Base-by-base conservation (phyloP, 2,329 filamentous ascomycete species). In the Curvularia lunata region DNA sequence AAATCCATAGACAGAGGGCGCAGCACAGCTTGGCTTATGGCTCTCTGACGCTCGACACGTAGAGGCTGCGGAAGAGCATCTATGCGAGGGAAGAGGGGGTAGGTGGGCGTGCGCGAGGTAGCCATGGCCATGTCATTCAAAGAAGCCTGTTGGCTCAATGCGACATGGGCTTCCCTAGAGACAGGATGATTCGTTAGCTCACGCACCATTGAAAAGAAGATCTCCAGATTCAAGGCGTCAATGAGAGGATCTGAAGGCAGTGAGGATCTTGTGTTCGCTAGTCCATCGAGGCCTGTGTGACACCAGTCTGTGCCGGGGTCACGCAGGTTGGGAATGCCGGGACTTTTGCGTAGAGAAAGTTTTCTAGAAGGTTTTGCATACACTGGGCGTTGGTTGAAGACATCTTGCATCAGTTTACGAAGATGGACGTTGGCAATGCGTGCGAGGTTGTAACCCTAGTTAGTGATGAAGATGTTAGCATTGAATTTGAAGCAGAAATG, bases 361-460 rank as follows among this genome's bases (percentile, higher is more conserved):
- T 50, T 19, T 25, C 18, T 38, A 18, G 19, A n/a, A 13, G 48
- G 53, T 32, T 52, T 56, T 43, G 53, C 53, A 37, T 56, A 56
- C 53, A 43, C 28, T 23, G 53, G 41, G 41, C 53, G 53, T 18
- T 52, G 32, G 9, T 45, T 43, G 48, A 52, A 43, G 30, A 56
- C 48, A 23, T 56, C 53, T 38, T 50, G 40, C 12, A 67, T 49
- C 9, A 69, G 49, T 38, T 58, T 60, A n/a, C 66, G 62, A 13
- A 69, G 28, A 10, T 52, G 52, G 1, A 7, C 3, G 18, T 68
- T 66, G 10, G 32, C n/a, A n/a, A 67, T 58, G 4, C 65, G 65
- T 9, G 56, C 52, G 4, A 64, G 27, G 21, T 63, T 69, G 48
- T 69, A 69, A 5, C 65, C 66, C 66, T 69, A 5, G 9, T 52